A percentile compares a stretch with the other conserved stretches of the same genome.
Evolutionary conservation across 352 stramenopile species (phyloP).

Genomic region (Pythium aphanidermatum): DNA sequence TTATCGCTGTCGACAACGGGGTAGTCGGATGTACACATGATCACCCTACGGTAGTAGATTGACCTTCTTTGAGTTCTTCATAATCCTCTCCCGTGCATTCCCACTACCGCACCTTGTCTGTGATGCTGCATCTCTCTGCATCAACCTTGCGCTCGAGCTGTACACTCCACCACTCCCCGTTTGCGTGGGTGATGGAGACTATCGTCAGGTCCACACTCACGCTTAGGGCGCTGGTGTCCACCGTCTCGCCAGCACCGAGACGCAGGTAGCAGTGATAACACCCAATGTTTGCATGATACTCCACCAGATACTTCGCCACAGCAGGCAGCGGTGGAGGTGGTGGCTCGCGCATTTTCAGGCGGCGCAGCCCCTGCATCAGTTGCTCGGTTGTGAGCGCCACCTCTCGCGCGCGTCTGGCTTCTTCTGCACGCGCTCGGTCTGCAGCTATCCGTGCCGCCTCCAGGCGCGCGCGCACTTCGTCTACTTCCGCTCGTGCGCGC

Average conservation of each 20-base stretch:
- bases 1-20: constrained; percentile 44
- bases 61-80: constrained; percentile 1
- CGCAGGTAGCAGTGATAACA: constrained; percentile 75
- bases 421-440: constrained; percentile 16
- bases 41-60: constrained; percentile 17
- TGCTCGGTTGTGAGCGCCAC: constrained; percentile 23
- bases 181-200: constrained; percentile 13
- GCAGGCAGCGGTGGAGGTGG: not conserved
- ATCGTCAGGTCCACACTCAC: constrained; percentile 39
- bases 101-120: constrained; percentile 28
- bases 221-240: constrained; percentile 21
- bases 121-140: constrained; percentile 26
- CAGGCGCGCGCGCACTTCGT: constrained; percentile 15
- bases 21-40: constrained; percentile 62
- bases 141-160: constrained; percentile 56
- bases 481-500: constrained; percentile 24
- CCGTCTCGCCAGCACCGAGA: constrained; percentile 6
- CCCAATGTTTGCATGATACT: constrained; percentile 79
- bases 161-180: constrained; percentile 30
- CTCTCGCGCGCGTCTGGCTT: constrained; percentile 26
- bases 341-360: too few relatives aligned
- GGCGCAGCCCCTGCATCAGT: constrained; percentile 10
- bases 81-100: too few relatives aligned
- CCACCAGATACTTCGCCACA: constrained; percentile 36
- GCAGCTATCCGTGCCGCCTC: constrained; percentile 25